Evolutionary conservation across 73 alveolate species (phyloP), one percentile per base, ranked within the genome.

Genomic region (Stentor roeselii): DNA sequence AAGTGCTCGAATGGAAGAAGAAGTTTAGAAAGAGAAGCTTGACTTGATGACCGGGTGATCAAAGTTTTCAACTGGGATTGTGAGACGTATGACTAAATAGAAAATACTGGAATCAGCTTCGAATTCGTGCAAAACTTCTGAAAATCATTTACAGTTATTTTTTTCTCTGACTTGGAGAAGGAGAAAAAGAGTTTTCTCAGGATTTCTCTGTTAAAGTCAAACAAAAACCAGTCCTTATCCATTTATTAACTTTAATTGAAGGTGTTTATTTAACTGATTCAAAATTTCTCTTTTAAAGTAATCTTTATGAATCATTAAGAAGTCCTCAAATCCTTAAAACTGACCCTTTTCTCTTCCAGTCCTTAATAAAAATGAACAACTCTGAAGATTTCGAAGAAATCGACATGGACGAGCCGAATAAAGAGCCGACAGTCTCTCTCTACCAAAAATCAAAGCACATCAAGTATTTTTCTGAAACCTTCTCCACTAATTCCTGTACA

Each of bases 71-170:
- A 11, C n/a, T 67, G 2, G 37, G 37, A 15, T 67, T 67, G 80
- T 21, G 37, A 21, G 21, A 67, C 34, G 11, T 27, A 2, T 30
- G n/a, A 36, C 80, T 67, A 67, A 15, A 2, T 67, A 67, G 37
- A 27, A 27, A 15, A 1, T 67, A 67, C 80, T 21, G n/a, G n/a
- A 15, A 67, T 1, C 50, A 67, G 80, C 34, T 32, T 67, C 14
- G 50, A 36, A 67, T 67, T 67, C 34, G 11, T 30, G 80, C 80
- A 67, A n/a, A 67, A 67, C 50, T 34, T n/a, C 80, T 67, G 80
- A 67, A 67, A 67, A 2, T 67, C 80, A 15, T 1, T 32, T 1
- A 67, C 21, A 40, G 1, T 67, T 2, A 67, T 32, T 67, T 34
- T 67, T 67, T 32, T 32, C 11, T 67, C 80, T 27, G 3, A 27